These are phyloP conservation scores for rapeseed (Brassica napus) DNA, from an alignment of 345 rosid species.

Conservation along the genomic window DNA sequence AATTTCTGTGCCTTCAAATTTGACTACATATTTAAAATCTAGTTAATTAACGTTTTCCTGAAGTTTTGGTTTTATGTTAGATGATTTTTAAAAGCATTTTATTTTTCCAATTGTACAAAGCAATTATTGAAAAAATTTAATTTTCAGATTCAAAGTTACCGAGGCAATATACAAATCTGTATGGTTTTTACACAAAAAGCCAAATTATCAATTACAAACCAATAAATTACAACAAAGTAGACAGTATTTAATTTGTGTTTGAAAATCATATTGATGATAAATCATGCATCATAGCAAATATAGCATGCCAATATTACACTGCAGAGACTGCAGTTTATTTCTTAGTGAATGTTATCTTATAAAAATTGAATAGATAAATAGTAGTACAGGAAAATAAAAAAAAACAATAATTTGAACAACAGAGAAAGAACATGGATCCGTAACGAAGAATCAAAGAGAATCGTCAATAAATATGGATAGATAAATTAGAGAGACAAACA, in stretches of 20 bases:
- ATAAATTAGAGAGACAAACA: constrained; percentile 29
- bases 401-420: constrained; percentile 19
- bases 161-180: neutral
- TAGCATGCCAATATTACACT: neutral
- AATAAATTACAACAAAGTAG: neutral
- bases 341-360: neutral
- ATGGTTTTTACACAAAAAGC: neutral
- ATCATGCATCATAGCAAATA: neutral
- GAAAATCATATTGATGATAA: neutral
- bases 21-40: neutral
- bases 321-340: neutral
- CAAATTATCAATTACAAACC: neutral
- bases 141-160: neutral
- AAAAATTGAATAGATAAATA: neutral
- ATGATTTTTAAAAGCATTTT: neutral
- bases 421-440: constrained; percentile 37
- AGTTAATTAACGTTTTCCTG: neutral
- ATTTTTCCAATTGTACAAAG: neutral
- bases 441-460: constrained; percentile 12
- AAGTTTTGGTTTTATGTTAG: neutral
- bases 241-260: neutral
- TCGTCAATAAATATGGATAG: constrained; percentile 11
- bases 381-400: neutral
- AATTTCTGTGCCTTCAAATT: neutral
- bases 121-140: neutral